These are phyloP conservation scores for Saturnispora ahearnii DNA, from an alignment of 805 yeast genomes.

Conservation along the genomic window DNA sequence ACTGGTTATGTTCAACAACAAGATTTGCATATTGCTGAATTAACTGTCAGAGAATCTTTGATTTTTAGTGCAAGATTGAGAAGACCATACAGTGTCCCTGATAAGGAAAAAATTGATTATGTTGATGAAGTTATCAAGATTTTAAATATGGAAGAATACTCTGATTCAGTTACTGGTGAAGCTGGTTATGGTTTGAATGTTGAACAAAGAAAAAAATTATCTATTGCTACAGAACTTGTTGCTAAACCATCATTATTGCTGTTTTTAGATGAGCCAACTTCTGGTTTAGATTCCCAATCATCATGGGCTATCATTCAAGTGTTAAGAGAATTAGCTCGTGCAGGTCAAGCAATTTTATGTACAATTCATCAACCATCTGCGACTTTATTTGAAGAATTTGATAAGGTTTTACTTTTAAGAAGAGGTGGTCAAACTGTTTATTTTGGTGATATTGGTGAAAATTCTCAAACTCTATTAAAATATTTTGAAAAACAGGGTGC, in stretches of 20 bases:
- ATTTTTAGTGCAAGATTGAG: conserved; percentile 41
- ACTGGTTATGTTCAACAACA: conserved; percentile 52
- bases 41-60: conserved; percentile 44
- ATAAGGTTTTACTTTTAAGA: conserved; percentile 35
- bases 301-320: conserved; percentile 51
- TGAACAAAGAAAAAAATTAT: conserved; percentile 44
- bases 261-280: conserved; percentile 55
- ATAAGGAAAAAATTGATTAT: conserved; percentile 33
- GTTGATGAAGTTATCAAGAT: conserved; percentile 34
- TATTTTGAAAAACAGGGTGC: conserved; percentile 52
- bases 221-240: conserved; percentile 47
- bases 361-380: conserved; percentile 48
- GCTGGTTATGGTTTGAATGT: conserved; percentile 43
- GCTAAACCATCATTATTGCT: conserved; percentile 44
- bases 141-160: conserved; percentile 35
- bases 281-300: conserved; percentile 50
- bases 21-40: conserved; percentile 40
- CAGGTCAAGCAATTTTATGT: conserved; percentile 49
- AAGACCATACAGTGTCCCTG: conserved; percentile 33
- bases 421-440: conserved; percentile 46
- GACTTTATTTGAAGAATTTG: conserved; percentile 33
- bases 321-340: conserved; percentile 38
- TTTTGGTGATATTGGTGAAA: conserved; percentile 44
- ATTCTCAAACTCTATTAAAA: conserved; percentile 33
- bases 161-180: conserved; percentile 43